These are phyloP conservation scores for Penicillium thymicola DNA, from an alignment of 2,329 filamentous ascomycete genomes.

Conservation along the genomic window DNA sequence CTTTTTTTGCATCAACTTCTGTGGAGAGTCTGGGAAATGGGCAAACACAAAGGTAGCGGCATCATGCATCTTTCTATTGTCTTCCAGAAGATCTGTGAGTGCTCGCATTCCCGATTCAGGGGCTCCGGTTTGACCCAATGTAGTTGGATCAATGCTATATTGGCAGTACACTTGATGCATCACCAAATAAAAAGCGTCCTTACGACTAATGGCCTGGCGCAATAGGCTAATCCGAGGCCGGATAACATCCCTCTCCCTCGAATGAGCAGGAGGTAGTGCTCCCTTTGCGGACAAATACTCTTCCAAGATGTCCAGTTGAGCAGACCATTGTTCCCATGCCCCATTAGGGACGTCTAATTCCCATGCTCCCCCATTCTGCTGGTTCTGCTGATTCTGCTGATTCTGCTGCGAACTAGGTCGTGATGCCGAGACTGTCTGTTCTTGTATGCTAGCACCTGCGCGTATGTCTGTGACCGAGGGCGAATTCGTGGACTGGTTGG, in stretches of 20 bases:
- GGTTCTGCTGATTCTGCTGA: background rate
- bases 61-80: constrained; percentile 3
- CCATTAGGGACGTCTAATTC: background rate
- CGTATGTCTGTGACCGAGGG: background rate
- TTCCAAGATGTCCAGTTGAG: background rate
- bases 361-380: background rate
- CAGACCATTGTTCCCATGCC: constrained; percentile 14
- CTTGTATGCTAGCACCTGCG: background rate
- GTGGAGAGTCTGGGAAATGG: constrained; percentile 43
- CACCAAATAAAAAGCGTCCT: constrained; percentile 63
- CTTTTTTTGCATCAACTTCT: constrained; percentile 24
- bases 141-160: constrained; percentile 41
- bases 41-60: constrained; percentile 1
- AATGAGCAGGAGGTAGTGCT: background rate
- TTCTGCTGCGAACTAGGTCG: background rate
- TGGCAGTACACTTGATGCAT: constrained; percentile 65
- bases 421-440: background rate
- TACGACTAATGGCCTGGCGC: constrained; percentile 51
- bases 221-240: constrained; percentile 54
- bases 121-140: constrained; percentile 31
- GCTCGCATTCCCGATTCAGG: background rate
- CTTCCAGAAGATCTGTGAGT: constrained; percentile 2
- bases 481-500: background rate
- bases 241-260: background rate
- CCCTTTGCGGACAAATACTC: background rate